These are phyloP conservation scores for Aphanomyces invadans DNA, from an alignment of 352 stramenopile genomes.

Conservation along the genomic window DNA sequence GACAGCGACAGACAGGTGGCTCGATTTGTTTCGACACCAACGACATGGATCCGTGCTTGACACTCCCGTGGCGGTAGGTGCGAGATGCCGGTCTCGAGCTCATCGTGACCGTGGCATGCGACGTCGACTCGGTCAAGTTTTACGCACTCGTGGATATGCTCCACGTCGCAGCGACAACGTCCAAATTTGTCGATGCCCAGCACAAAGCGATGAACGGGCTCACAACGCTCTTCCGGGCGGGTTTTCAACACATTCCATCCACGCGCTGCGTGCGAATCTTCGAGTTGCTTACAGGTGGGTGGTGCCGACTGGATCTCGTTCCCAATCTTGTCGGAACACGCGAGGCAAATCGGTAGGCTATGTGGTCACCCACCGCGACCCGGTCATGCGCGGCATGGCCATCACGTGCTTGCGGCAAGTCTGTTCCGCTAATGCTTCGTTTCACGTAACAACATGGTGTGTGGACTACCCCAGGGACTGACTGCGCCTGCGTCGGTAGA, in stretches of 20 bases:
- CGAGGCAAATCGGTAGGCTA: no score
- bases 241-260: slow-evolving; percentile 72
- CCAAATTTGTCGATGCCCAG: slow-evolving; percentile 62
- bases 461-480: no score
- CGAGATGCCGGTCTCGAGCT: slow-evolving; percentile 50
- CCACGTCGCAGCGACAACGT: slow-evolving; percentile 52
- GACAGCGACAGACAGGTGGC: slow-evolving; percentile 37
- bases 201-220: slow-evolving; percentile 47
- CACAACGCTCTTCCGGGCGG: slow-evolving; percentile 64
- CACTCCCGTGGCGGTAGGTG: slow-evolving; percentile 34
- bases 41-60: no score
- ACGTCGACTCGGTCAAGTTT: slow-evolving; percentile 77
- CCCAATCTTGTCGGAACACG: background rate
- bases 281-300: slow-evolving; percentile 55
- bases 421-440: slow-evolving; percentile 55
- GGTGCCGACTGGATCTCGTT: slow-evolving; percentile 18
- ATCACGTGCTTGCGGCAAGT: slow-evolving; percentile 61
- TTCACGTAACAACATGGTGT: slow-evolving; percentile 39
- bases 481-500: no score
- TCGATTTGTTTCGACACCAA: no score
- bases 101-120: slow-evolving; percentile 56
- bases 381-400: slow-evolving; percentile 47
- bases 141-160: slow-evolving; percentile 71
- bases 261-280: slow-evolving; percentile 68
- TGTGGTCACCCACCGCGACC: slow-evolving; percentile 52